phyloP scores from a whole-genome alignment of 1,139 yeast genomes.

The Blastobotrys proliferans region DNA sequence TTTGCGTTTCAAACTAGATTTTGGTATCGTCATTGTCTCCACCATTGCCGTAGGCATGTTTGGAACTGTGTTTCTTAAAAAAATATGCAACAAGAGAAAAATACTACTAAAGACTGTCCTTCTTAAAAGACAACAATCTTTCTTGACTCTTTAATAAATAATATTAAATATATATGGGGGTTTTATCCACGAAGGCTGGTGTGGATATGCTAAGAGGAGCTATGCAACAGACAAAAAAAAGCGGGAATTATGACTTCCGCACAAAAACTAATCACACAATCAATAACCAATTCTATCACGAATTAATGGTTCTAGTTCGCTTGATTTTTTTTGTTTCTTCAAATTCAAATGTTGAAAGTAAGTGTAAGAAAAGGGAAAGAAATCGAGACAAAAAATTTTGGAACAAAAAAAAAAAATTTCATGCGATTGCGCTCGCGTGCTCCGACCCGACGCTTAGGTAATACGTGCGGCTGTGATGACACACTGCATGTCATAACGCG shows the following conservation, averaged over 20 bases:
- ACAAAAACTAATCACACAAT: conserved; percentile 7
- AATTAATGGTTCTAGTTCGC: too few species aligned
- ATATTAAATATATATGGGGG: too few species aligned
- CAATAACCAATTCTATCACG: too few species aligned
- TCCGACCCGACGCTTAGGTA: too few species aligned
- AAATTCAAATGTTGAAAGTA: too few species aligned
- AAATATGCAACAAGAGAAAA: neutral
- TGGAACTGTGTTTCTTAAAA: conserved; percentile 4
- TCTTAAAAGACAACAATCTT: conserved; percentile 9
- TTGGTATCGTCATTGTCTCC: neutral
- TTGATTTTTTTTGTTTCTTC: conserved; percentile 9
- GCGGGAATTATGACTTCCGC: conserved; percentile 10
- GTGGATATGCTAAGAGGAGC: too few species aligned
- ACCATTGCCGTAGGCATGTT: conserved; percentile 1
- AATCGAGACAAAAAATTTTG: conserved; percentile 1
- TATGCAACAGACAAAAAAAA: too few species aligned
- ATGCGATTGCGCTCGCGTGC: neutral
- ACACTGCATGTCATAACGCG: too few species aligned
- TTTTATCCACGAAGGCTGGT: too few species aligned
- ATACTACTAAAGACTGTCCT: conserved; percentile 5
- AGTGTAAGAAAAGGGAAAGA: too few species aligned
- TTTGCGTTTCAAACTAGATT: conserved; percentile 13
- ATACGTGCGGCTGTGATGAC: too few species aligned
- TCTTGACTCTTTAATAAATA: too few species aligned
- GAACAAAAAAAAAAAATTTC: conserved; percentile 2